Percentiles rank a stretch among this genome's conserved stretches.
phyloP scores from a whole-genome alignment of 345 rosid species.

The Linum trigynum region DNA sequence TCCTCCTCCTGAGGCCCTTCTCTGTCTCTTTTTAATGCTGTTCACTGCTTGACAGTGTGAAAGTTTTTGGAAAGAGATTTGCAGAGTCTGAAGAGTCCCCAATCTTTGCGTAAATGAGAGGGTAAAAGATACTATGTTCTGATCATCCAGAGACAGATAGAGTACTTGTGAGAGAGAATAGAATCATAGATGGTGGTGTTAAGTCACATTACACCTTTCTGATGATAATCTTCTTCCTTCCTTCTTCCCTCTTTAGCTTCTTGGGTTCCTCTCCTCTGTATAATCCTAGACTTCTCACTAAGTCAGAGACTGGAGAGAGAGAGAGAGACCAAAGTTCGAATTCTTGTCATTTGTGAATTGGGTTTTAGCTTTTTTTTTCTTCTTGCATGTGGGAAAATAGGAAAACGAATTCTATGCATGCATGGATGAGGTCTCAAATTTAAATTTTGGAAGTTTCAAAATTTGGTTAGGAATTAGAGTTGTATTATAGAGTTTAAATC shows the following conservation, averaged over 20 bases:
- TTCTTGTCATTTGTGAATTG: neutral
- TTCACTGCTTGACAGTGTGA: no score
- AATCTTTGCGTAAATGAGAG: neutral
- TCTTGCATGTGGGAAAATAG: neutral
- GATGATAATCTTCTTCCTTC: neutral
- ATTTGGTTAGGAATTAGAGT: neutral
- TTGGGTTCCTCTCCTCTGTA: neutral
- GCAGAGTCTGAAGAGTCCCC: neutral
- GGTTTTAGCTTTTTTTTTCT: neutral
- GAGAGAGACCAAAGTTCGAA: neutral
- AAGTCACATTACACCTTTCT: neutral
- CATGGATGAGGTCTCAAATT: no score
- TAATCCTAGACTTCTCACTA: neutral
- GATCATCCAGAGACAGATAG: neutral
- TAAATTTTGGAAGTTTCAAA: no score
- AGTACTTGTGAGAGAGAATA: no score
- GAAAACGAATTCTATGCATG: neutral
- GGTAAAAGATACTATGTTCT: neutral
- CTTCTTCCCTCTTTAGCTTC: neutral
- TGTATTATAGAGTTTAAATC: neutral
- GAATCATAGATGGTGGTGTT: neutral
- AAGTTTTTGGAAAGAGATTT: no score
- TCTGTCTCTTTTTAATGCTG: neutral
- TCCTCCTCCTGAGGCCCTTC: neutral
- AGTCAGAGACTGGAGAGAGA: neutral